Evolutionary conservation across 1,284 basidiomycete genomes (phyloP).

Genomic region (Sporisorium reilianum): DNA sequence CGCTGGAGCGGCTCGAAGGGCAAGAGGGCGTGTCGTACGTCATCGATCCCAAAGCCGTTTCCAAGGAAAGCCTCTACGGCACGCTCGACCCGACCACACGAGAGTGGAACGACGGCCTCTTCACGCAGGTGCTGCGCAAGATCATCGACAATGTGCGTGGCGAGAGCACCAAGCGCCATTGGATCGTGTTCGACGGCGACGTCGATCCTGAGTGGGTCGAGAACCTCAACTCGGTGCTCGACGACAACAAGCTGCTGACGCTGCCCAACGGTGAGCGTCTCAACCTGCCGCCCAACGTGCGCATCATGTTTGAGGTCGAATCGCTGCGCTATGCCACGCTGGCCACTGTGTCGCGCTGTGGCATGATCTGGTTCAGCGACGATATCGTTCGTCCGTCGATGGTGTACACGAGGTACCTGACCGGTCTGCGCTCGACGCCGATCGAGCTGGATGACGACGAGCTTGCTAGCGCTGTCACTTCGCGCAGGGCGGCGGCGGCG

Average conservation of each 20-base stretch:
- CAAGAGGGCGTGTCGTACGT: conserved; percentile 93
- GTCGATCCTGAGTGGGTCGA: conserved; percentile 99
- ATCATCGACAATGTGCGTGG: conserved; percentile 99
- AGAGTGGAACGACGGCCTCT: conserved; percentile 99
- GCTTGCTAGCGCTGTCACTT: conserved; percentile 67
- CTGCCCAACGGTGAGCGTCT: conserved; percentile 98
- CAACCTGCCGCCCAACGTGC: conserved; percentile 94
- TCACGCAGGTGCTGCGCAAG: conserved; percentile 96
- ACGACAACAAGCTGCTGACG: conserved; percentile 98
- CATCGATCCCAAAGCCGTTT: conserved; percentile 98
- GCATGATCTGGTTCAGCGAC: conserved; percentile 99
- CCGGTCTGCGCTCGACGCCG: conserved; percentile 80
- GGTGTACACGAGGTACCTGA: conserved; percentile 91
- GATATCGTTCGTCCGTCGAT: conserved; percentile 90
- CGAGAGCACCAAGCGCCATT: conserved; percentile 94
- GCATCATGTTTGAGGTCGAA: conserved; percentile 99
- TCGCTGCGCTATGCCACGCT: conserved; percentile 96
- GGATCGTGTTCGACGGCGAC: conserved; percentile 99
- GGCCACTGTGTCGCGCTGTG: conserved; percentile 98
- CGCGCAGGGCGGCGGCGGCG: conserved; percentile 75
- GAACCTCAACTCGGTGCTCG: conserved; percentile 93
- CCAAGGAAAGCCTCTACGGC: conserved; percentile 97
- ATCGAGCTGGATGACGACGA: conserved; percentile 91
- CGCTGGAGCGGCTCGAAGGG: conserved; percentile 90
- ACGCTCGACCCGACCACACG: conserved; percentile 96